Conservation (phyloP, 805 yeast genomes). For the Lachancea thermotolerans region DNA sequence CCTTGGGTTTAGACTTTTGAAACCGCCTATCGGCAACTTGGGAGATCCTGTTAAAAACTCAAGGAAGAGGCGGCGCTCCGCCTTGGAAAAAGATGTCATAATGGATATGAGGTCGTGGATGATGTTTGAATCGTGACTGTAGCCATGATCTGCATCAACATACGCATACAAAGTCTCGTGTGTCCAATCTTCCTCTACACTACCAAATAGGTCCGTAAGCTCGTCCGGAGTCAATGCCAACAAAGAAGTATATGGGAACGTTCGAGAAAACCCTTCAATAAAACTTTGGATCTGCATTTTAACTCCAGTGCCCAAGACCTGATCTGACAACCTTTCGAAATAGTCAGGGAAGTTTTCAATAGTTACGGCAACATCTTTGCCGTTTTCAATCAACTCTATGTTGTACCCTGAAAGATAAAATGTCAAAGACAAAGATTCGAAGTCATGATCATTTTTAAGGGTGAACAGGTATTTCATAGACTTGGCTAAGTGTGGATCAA, state of each 20-base stretch:
- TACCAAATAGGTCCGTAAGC: slow-evolving; percentile 64
- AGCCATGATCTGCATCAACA: slow-evolving; percentile 87
- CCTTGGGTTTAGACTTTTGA: slow-evolving; percentile 71
- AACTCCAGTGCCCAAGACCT: slow-evolving; percentile 58
- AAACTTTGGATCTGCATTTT: slow-evolving; percentile 59
- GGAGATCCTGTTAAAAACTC: slow-evolving; percentile 94
- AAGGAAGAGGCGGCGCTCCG: slow-evolving; percentile 63
- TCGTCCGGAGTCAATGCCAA: slow-evolving; percentile 70
- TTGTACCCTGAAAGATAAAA: slow-evolving; percentile 75
- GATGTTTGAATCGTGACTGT: slow-evolving; percentile 57
- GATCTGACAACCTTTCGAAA: slow-evolving; percentile 49
- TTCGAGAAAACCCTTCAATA: slow-evolving; percentile 72
- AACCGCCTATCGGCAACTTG: slow-evolving; percentile 88
- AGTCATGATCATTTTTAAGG: slow-evolving; percentile 30
- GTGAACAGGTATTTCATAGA: slow-evolving; percentile 48
- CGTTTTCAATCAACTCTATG: slow-evolving; percentile 51
- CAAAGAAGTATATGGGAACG: slow-evolving; percentile 72
- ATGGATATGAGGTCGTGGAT: slow-evolving; percentile 57
- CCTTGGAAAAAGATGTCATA: slow-evolving; percentile 45
- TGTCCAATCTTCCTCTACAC: slow-evolving; percentile 83
- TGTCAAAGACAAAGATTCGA: slow-evolving; percentile 48
- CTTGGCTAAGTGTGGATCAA: slow-evolving; percentile 54
- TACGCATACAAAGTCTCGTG: slow-evolving; percentile 49
- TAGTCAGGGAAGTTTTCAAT: slow-evolving; percentile 51
- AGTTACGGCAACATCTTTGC: slow-evolving; percentile 44